Evolutionary conservation across 73 alveolate genomes (phyloP).

Genomic region (Stentor roeselii): DNA sequence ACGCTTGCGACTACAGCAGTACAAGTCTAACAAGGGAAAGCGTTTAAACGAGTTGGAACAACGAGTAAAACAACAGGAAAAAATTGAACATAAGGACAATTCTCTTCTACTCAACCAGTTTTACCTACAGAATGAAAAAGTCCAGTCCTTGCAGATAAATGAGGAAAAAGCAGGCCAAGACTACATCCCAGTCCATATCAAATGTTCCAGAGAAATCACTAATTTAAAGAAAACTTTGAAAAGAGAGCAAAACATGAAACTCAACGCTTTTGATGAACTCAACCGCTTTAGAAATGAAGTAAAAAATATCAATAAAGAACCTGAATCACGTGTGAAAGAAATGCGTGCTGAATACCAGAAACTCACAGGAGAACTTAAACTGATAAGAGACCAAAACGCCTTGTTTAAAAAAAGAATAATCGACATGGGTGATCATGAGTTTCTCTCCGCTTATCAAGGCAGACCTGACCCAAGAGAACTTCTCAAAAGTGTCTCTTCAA

Average conservation of each 20-base stretch:
- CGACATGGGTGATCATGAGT: conserved; percentile 17
- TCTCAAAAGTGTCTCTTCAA: neutral
- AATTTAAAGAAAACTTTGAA: neutral
- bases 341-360: neutral
- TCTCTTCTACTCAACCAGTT: neutral
- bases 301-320: neutral
- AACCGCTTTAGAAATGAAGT: neutral
- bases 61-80: conserved; percentile 38
- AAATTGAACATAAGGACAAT: neutral
- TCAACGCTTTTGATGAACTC: neutral
- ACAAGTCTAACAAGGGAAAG: conserved; percentile 53
- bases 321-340: neutral
- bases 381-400: neutral
- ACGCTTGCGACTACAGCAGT: conserved; percentile 51
- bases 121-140: neutral
- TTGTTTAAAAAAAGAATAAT: conserved; percentile 5
- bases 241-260: conserved; percentile 1
- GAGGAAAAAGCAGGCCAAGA: neutral
- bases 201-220: neutral
- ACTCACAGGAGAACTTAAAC: neutral
- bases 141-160: neutral
- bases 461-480: neutral
- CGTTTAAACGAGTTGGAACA: conserved; percentile 63
- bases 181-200: neutral
- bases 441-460: neutral